Evolutionary conservation across 2,329 filamentous ascomycete genomes (phyloP).

Genomic region (Hypoxylon sp.): DNA sequence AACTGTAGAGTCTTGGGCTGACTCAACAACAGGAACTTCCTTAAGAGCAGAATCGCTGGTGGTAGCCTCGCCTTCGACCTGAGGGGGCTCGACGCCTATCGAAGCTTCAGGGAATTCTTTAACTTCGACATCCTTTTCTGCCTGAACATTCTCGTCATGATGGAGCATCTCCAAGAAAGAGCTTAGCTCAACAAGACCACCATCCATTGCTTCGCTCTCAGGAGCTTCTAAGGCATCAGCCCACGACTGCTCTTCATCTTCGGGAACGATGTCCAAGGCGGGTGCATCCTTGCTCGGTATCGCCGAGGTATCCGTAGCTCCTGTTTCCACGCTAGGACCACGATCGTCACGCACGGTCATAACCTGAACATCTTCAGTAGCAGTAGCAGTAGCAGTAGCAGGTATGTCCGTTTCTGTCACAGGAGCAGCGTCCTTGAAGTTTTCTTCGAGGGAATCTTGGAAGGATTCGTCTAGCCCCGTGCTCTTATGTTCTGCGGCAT

Average conservation of each 20-base stretch:
- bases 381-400: too few relatives aligned
- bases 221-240: conserved; percentile 14
- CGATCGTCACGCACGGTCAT: conserved; percentile 3
- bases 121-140: conserved; percentile 42
- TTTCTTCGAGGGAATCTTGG: conserved; percentile 10
- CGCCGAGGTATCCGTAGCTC: conserved; percentile 5
- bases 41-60: neutral
- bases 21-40: neutral
- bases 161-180: conserved; percentile 42
- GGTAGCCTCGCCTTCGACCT: conserved; percentile 6
- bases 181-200: conserved; percentile 9
- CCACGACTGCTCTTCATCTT: conserved; percentile 7
- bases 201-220: conserved; percentile 16
- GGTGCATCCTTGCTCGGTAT: conserved; percentile 9
- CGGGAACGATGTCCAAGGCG: neutral
- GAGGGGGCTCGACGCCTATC: neutral
- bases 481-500: conserved; percentile 16
- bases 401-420: conserved; percentile 3
- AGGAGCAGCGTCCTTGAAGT: conserved; percentile 4
- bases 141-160: conserved; percentile 51
- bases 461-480: conserved; percentile 8
- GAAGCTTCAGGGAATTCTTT: conserved; percentile 26
- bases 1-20: neutral
- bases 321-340: conserved; percentile 1
- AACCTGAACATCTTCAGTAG: conserved; percentile 15